These are phyloP conservation scores for Rhodotorula babjevae DNA, from an alignment of 768 basidiomycete genomes.

Conservation along the genomic window DNA sequence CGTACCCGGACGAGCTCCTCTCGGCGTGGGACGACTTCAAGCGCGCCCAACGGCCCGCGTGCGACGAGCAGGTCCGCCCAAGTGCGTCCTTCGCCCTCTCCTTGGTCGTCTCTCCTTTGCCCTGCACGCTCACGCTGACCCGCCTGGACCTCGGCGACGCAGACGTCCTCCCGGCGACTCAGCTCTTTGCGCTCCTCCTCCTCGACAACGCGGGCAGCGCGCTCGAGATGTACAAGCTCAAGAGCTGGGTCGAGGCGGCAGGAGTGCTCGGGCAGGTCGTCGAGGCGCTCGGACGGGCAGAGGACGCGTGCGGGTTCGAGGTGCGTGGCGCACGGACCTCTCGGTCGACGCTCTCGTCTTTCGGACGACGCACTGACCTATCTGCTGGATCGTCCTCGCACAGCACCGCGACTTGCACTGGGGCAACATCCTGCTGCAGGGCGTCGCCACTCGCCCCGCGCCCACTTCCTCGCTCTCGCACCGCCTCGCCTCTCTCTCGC, in stretches of 20 bases:
- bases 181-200: conserved; percentile 83
- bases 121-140: conserved; percentile 2
- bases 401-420: conserved; percentile 99
- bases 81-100: conserved; percentile 52
- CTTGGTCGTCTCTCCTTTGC: conserved; percentile 6
- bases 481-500: not conserved
- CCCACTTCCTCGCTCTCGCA: conserved; percentile 39
- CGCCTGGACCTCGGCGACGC: no score
- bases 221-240: conserved; percentile 76
- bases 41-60: conserved; percentile 68
- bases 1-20: conserved; percentile 73
- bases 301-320: conserved; percentile 77
- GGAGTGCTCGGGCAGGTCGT: conserved; percentile 88
- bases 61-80: conserved; percentile 60
- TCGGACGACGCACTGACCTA: no score
- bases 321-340: no score
- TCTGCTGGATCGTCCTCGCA: no score
- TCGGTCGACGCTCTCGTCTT: no score
- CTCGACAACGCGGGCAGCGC: conserved; percentile 86
- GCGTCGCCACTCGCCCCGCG: conserved; percentile 21
- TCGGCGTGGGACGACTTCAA: conserved; percentile 83
- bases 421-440: conserved; percentile 85
- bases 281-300: conserved; percentile 70
- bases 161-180: conserved; percentile 72
- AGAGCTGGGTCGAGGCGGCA: conserved; percentile 75